phyloP scores from a whole-genome alignment of 2,329 filamentous ascomycete species.

The Aspergillus spinulosporus region DNA sequence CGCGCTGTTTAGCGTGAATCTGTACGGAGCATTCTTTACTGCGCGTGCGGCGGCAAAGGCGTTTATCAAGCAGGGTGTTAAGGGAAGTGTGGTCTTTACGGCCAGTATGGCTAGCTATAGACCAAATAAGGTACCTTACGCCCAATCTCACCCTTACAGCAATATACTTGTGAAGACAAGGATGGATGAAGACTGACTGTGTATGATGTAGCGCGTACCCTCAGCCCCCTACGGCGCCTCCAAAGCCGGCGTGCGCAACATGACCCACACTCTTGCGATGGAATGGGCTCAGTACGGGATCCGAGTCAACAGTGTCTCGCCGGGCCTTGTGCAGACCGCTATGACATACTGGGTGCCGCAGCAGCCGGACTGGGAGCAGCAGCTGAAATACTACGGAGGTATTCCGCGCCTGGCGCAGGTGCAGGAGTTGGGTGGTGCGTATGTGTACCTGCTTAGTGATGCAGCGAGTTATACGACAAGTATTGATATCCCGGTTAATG shows the following conservation, averaged over 20 bases:
- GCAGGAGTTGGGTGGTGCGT: conserved; percentile 54
- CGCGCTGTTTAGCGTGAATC: conserved; percentile 37
- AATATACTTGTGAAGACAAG: too few species aligned
- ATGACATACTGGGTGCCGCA: conserved; percentile 54
- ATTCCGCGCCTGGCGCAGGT: conserved; percentile 55
- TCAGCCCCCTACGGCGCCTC: conserved; percentile 45
- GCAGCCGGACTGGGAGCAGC: conserved; percentile 53
- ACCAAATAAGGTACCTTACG: conserved; percentile 40
- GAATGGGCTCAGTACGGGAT: conserved; percentile 72
- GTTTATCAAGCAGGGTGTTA: conserved; percentile 49
- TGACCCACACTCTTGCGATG: conserved; percentile 57
- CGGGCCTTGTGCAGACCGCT: conserved; percentile 28
- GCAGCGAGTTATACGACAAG: conserved; percentile 49
- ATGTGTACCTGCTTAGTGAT: conserved; percentile 51
- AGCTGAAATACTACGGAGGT: conserved; percentile 57
- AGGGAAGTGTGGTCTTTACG: conserved; percentile 50
- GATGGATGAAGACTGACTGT: not conserved
- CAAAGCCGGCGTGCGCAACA: conserved; percentile 35
- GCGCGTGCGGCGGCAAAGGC: conserved; percentile 46
- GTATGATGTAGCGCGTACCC: conserved; percentile 26
- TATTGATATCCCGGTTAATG: conserved; percentile 52
- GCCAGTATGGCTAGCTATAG: conserved; percentile 47
- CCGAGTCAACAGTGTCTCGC: conserved; percentile 62
- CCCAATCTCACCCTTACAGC: not conserved
- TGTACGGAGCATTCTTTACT: conserved; percentile 46